phyloP scores from a whole-genome alignment of 1,139 yeast genomes.

The Maudiozyma humilis region DNA sequence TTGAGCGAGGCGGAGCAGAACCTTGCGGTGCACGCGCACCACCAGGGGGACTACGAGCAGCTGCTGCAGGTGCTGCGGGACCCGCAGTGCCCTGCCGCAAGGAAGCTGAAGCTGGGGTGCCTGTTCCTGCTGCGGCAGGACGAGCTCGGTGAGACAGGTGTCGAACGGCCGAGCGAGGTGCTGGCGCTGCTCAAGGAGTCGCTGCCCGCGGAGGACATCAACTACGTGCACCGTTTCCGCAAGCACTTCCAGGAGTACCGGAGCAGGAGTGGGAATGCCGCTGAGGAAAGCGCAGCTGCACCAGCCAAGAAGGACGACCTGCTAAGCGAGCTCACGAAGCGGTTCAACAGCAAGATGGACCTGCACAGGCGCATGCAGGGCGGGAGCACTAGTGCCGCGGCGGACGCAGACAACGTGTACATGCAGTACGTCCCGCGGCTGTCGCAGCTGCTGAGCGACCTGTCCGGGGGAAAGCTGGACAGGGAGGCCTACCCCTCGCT shows the following conservation, averaged over 20 bases:
- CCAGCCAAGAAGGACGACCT: conserved; percentile 20
- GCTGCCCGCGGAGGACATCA: conserved; percentile 25
- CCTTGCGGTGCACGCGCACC: conserved; percentile 59
- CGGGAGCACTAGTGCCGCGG: conserved; percentile 19
- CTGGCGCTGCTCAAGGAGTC: conserved; percentile 15
- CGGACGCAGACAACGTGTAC: conserved; percentile 41
- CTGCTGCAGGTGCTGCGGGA: conserved; percentile 37
- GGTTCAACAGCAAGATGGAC: conserved; percentile 26
- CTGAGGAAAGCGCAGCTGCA: neutral
- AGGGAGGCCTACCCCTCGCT: conserved; percentile 18
- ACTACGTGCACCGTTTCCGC: conserved; percentile 24
- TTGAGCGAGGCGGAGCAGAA: conserved; percentile 87
- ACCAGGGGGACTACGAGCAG: conserved; percentile 42
- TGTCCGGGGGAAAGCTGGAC: conserved; percentile 44
- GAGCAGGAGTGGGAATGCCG: neutral
- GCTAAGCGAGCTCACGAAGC: conserved; percentile 29
- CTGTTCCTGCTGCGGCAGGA: conserved; percentile 68
- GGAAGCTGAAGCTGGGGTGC: conserved; percentile 55
- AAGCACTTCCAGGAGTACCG: conserved; percentile 12
- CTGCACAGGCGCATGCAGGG: conserved; percentile 9
- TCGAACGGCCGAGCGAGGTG: conserved; percentile 16
- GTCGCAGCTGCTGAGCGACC: conserved; percentile 42
- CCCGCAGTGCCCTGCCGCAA: conserved; percentile 31
- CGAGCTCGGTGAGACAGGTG: conserved; percentile 15
- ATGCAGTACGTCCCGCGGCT: conserved; percentile 74